Evolutionary conservation across 768 basidiomycete genomes (phyloP).

Genomic region (Agrocybe pediades): DNA sequence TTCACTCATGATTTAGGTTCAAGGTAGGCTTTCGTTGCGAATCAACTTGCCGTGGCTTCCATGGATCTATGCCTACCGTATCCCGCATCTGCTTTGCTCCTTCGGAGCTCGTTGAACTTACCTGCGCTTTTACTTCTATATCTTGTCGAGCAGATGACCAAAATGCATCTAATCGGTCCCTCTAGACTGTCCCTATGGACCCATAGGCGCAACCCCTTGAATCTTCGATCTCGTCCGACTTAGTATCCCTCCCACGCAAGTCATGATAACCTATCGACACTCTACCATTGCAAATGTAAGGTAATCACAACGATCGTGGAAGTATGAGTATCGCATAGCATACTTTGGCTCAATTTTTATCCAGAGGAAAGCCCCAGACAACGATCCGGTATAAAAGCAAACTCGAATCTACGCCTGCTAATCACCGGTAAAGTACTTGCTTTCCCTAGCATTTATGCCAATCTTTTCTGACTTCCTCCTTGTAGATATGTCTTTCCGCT

Average conservation of each 20-base stretch:
- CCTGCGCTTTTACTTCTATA: conserved; percentile 16
- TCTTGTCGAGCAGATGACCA: conserved; percentile 11
- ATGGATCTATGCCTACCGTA: conserved; percentile 11
- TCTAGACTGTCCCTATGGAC: not conserved
- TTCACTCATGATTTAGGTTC: conserved; percentile 15
- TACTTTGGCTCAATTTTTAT: not conserved
- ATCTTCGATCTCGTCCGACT: not conserved
- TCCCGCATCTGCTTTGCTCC: conserved; percentile 3
- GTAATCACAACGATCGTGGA: not conserved
- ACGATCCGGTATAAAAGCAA: not conserved
- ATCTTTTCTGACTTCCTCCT: conserved; percentile 18
- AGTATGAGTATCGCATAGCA: not conserved
- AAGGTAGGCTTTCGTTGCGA: conserved; percentile 5
- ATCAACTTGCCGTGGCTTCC: conserved; percentile 25
- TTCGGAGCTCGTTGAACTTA: conserved; percentile 3
- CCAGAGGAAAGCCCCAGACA: not conserved
- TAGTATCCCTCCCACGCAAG: not conserved
- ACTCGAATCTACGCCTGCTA: conserved; percentile 16
- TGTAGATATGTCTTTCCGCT: not conserved
- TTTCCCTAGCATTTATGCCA: conserved; percentile 16
- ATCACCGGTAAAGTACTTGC: conserved; percentile 12
- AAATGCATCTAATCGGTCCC: not conserved
- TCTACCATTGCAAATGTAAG: not conserved
- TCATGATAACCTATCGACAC: not conserved
- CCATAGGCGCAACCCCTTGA: not conserved